Evolutionary conservation across 208 protist species (phyloP).

Genomic region (Leishmania tropica): DNA sequence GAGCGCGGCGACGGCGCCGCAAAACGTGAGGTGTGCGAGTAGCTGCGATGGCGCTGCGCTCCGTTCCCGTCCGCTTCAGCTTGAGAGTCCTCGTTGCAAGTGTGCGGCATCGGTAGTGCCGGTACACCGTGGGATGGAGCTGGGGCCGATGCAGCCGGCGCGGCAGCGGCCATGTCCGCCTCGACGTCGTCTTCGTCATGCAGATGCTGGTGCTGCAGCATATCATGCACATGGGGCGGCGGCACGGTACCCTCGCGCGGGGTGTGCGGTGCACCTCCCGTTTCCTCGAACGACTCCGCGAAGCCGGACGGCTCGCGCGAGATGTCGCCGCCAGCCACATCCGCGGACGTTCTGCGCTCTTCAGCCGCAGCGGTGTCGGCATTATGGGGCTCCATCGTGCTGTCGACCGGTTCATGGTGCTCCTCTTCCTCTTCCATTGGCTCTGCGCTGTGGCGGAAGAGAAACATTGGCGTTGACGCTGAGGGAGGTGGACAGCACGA

Average conservation of each 20-base stretch:
- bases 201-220: not conserved
- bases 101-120: conserved; percentile 13
- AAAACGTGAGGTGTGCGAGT: conserved; percentile 12
- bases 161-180: conserved; percentile 7
- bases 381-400: not conserved
- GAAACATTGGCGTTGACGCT: not conserved
- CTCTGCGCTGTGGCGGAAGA: conserved; percentile 25
- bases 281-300: not conserved
- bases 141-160: conserved; percentile 5
- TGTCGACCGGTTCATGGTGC: conserved; percentile 10
- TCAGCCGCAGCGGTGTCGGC: not conserved
- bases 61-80: not conserved
- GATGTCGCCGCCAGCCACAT: not conserved
- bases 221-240: conserved; percentile 10
- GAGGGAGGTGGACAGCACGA: not conserved
- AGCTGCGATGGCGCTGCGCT: not conserved
- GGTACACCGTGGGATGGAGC: not conserved
- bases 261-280: not conserved
- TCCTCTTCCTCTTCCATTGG: not conserved
- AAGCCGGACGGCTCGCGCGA: not conserved
- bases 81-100: not conserved
- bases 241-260: conserved; percentile 18
- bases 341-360: not conserved
- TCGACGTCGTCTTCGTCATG: conserved; percentile 8
- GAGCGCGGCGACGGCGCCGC: conserved; percentile 13